Conservation (phyloP, 352 stramenopile species). For the Phytophthora colocasiae region DNA sequence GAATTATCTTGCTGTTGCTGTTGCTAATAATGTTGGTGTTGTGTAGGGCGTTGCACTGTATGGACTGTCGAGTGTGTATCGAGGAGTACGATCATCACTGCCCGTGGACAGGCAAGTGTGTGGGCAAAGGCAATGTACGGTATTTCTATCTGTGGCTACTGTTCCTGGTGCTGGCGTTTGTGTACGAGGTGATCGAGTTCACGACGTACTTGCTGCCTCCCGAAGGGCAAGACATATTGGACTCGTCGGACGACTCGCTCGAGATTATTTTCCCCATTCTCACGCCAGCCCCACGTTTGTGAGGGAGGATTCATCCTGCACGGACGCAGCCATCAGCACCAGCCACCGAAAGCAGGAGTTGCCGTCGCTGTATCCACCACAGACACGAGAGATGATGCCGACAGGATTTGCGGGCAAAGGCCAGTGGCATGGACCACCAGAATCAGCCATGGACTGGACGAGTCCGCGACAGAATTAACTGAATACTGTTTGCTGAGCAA, state of each 20-base stretch:
- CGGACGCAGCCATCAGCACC: slow-evolving; percentile 19
- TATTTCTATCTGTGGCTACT: slow-evolving; percentile 89
- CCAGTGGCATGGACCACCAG: slow-evolving; percentile 31
- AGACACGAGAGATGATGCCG: slow-evolving; percentile 5
- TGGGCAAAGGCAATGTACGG: slow-evolving; percentile 79
- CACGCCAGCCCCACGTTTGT: slow-evolving; percentile 19
- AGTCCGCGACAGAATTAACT: slow-evolving; percentile 6
- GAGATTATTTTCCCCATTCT: slow-evolving; percentile 34
- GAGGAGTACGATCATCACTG: slow-evolving; percentile 93
- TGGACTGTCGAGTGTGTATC: slow-evolving; percentile 90
- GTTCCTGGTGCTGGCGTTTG: slow-evolving; percentile 86
- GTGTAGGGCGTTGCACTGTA: slow-evolving; percentile 80
- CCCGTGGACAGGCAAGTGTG: slow-evolving; percentile 94
- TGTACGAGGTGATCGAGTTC: slow-evolving; percentile 91
- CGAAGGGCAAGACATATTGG: slow-evolving; percentile 46
- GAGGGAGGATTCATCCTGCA: slow-evolving; percentile 22
- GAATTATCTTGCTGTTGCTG: background rate
- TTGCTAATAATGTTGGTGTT: slow-evolving; percentile 18
- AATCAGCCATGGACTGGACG: slow-evolving; percentile 25
- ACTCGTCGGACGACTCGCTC: slow-evolving; percentile 48
- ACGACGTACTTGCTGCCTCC: slow-evolving; percentile 85
- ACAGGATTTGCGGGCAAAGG: slow-evolving; percentile 27
- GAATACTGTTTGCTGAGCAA: background rate
- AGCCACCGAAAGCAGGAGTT: slow-evolving; percentile 4
- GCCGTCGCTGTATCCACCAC: background rate